Evolutionary conservation across 306 rosid genomes (phyloP).

Genomic region (Malus asiatica): DNA sequence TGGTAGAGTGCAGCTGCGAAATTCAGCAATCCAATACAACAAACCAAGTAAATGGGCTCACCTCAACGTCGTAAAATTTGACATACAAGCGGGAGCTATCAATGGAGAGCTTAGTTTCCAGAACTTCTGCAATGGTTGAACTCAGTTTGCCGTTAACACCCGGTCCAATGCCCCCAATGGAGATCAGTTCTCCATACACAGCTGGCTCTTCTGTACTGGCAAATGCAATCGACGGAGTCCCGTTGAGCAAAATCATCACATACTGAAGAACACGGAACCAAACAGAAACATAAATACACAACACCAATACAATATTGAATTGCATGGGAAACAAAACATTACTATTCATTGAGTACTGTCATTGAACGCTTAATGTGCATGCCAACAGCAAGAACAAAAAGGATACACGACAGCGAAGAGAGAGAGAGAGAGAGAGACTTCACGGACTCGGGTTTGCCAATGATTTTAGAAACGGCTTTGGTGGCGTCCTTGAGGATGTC

Average conservation of each 20-base stretch:
- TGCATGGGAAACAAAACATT: background rate
- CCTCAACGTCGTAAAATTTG: slow-evolving; percentile 83
- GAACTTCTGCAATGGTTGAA: slow-evolving; percentile 84
- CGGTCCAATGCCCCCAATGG: slow-evolving; percentile 84
- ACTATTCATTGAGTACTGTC: slow-evolving; percentile 24
- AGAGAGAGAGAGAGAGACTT: background rate
- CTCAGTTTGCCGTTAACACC: slow-evolving; percentile 75
- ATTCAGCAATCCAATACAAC: background rate
- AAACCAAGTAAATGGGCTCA: slow-evolving; percentile 8
- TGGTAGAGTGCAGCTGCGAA: background rate
- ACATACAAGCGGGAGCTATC: slow-evolving; percentile 83
- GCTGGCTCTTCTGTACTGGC: slow-evolving; percentile 90
- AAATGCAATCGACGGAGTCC: slow-evolving; percentile 77
- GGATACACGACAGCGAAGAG: background rate
- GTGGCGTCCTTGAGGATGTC: slow-evolving; percentile 95
- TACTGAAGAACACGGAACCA: slow-evolving; percentile 37
- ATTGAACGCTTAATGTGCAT: slow-evolving; percentile 44
- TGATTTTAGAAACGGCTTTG: slow-evolving; percentile 78
- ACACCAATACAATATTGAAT: background rate
- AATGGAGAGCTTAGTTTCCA: slow-evolving; percentile 71
- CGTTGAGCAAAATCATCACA: slow-evolving; percentile 89
- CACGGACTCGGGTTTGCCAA: slow-evolving; percentile 94
- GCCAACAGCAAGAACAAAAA: background rate
- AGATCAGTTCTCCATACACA: slow-evolving; percentile 82
- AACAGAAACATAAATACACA: background rate